A percentile compares a stretch with the other conserved stretches of the same genome.
These are phyloP conservation scores for Hypomyces rosellus DNA, from an alignment of 2,329 filamentous ascomycete species.

Conservation along the genomic window DNA sequence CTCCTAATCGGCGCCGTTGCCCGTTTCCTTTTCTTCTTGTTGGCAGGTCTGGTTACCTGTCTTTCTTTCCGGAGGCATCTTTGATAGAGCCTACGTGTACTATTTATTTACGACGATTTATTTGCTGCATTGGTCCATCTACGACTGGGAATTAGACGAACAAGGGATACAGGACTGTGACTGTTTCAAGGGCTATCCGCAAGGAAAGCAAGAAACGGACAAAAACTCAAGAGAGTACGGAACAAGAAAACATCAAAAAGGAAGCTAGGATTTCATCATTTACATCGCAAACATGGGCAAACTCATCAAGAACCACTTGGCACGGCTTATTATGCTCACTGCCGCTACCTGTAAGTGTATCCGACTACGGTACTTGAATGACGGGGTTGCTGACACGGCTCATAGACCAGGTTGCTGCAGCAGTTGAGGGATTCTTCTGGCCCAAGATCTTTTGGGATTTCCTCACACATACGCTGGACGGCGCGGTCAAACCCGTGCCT, in stretches of 20 bases:
- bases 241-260: slow-evolving; percentile 8
- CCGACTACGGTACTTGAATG: neutral
- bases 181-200: slow-evolving; percentile 1
- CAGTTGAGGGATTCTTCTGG: slow-evolving; percentile 90
- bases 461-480: slow-evolving; percentile 81
- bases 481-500: slow-evolving; percentile 79
- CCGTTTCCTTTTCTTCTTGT: slow-evolving; percentile 8
- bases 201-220: slow-evolving; percentile 3
- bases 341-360: slow-evolving; percentile 63
- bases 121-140: slow-evolving; percentile 1
- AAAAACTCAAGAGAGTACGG: neutral
- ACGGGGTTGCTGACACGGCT: neutral
- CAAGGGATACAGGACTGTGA: neutral
- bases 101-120: slow-evolving; percentile 10
- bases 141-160: slow-evolving; percentile 3
- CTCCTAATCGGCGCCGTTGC: slow-evolving; percentile 3
- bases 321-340: slow-evolving; percentile 83
- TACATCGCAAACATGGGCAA: slow-evolving; percentile 66
- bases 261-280: neutral
- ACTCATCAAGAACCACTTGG: slow-evolving; percentile 99
- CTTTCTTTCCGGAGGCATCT: slow-evolving; percentile 17
- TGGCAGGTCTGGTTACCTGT: slow-evolving; percentile 48
- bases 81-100: slow-evolving; percentile 22
- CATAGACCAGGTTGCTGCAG: slow-evolving; percentile 77
- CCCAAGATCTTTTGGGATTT: slow-evolving; percentile 99